Base-by-base conservation (phyloP, 108 stramenopile genomes). In the Seminavis robusta region DNA sequence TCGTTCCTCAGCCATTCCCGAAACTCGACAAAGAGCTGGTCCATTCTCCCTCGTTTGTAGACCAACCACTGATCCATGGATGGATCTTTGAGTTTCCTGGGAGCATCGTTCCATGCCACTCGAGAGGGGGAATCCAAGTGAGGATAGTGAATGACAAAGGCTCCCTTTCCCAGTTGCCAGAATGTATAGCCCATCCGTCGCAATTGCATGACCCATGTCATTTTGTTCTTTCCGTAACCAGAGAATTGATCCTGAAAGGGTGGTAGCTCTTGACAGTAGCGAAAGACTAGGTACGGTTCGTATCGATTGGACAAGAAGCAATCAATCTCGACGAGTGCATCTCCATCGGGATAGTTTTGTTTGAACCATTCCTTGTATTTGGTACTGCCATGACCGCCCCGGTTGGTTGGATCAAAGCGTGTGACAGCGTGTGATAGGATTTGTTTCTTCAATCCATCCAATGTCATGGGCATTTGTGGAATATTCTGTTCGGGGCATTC, bases 141-240 rank as follows among this genome's bases (percentile, higher is more conserved):
- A 21, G 90, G 90, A 63, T 92, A 92, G 40, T 92, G 90, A 16
- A 84, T 61, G 1, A 88, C 57, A 53, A 80, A 92, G n/a, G 73
- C 76, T 31, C 32, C 38, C 34, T 73, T 78, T 11, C 77, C 77
- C 1, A 92, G 39, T 70, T 92, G 90, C 8, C 54, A 60, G 40
- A 92, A 78, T 19, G 23, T 38, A 43, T 79, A 92, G 32, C 86
- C 86, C 28, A 33, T 51, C 23, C 78, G 65, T 11, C 84, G 53
- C 29, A 92, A 32, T 53, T 86, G 84, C 90, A 92, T 88, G 29
- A 79, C 76, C 86, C 84, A 86, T 23, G 77, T 83, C 65, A 89
- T 70, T 71, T 86, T 93, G 47, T 93, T 93, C 52, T 89, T 89
- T 3, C 92, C 92, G 44, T 93, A 93, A 0, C 92, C 92, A 0